These are phyloP conservation scores for Hortiboletus flavorubellus DNA, from an alignment of 768 basidiomycete genomes.

Conservation along the genomic window DNA sequence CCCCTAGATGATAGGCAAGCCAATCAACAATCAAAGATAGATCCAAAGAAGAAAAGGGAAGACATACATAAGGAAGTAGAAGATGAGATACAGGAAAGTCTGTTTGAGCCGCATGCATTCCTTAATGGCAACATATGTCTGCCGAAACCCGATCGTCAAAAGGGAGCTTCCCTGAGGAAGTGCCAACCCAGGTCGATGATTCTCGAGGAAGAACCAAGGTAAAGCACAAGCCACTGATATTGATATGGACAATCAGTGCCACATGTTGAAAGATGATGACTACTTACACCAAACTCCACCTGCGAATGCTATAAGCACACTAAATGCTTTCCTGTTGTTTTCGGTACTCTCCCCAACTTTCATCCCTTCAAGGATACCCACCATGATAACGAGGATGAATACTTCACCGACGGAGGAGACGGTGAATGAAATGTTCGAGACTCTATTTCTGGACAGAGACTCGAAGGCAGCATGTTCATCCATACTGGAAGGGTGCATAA, in stretches of 20 bases:
- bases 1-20: conserved; percentile 43
- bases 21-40: background rate
- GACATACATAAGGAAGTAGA: conserved; percentile 72
- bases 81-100: conserved; percentile 69
- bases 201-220: conserved; percentile 73
- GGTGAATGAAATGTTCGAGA: conserved; percentile 74
- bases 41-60: background rate
- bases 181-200: conserved; percentile 60
- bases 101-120: conserved; percentile 70
- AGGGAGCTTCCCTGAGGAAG: conserved; percentile 54
- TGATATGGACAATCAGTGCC: background rate
- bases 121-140: conserved; percentile 56
- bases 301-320: conserved; percentile 73
- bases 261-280: background rate
- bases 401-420: conserved; percentile 70
- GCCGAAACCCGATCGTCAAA: conserved; percentile 64
- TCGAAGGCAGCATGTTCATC: conserved; percentile 53
- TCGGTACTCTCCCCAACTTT: conserved; percentile 57
- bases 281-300: conserved; percentile 71
- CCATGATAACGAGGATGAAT: conserved; percentile 65
- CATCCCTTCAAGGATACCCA: conserved; percentile 69
- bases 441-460: conserved; percentile 65
- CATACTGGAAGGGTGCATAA: conserved; percentile 25
- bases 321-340: conserved; percentile 74
- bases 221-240: conserved; percentile 57